Evolutionary conservation across 768 basidiomycete genomes (phyloP).

Genomic region (Xerocomellus amylosporus): DNA sequence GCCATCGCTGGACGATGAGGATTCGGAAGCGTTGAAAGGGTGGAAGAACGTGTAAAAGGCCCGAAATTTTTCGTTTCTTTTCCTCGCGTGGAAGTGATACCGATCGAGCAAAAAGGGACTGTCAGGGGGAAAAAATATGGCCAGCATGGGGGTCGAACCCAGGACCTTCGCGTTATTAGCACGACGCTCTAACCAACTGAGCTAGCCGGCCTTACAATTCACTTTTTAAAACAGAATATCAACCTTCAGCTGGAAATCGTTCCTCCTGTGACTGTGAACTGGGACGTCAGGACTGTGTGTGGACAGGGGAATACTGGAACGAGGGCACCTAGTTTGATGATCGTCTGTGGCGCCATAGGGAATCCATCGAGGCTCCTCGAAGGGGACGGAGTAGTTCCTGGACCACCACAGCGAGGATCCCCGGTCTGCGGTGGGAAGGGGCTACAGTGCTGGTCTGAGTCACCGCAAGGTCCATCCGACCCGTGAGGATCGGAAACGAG

Average conservation of each 20-base stretch:
- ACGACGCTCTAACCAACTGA: conserved; percentile 36
- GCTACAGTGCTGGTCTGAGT: too few species aligned
- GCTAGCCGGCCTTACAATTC: conserved; percentile 25
- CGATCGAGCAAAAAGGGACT: too few species aligned
- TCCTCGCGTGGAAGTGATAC: background rate
- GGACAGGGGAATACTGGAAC: background rate
- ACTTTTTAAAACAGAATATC: background rate
- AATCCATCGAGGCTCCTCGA: background rate
- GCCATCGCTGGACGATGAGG: background rate
- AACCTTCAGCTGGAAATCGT: too few species aligned
- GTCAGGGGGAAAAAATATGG: conserved; percentile 5
- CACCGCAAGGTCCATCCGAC: too few species aligned
- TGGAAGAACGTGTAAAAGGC: background rate
- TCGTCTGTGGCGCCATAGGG: background rate
- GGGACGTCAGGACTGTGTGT: background rate
- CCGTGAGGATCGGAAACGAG: background rate
- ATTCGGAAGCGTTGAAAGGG: background rate
- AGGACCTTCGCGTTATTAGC: conserved; percentile 31
- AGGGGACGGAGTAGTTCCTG: background rate
- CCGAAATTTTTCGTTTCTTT: background rate
- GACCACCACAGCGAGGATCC: too few species aligned
- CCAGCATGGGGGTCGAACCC: conserved; percentile 23
- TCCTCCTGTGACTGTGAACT: background rate
- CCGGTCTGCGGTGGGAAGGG: background rate
- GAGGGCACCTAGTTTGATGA: too few species aligned